Percentiles rank a stretch among this genome's conserved stretches.
Conservation (phyloP, 176 grass and related monocot genomes). For the Eremochloa ophiuroides region DNA sequence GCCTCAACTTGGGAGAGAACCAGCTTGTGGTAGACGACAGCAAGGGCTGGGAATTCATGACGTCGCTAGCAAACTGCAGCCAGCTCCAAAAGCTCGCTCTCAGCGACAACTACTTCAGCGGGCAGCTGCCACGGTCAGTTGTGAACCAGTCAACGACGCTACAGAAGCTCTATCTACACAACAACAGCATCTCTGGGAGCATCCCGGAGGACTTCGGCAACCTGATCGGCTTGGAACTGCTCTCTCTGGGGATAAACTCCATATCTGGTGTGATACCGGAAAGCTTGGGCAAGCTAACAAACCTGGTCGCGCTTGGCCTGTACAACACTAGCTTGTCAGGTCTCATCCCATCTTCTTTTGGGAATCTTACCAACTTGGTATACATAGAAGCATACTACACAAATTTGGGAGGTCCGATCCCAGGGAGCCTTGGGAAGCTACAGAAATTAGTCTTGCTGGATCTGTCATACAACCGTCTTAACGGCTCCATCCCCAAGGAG, state of each 20-base stretch:
- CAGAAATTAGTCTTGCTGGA: background rate
- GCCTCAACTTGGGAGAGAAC: too few relatives aligned
- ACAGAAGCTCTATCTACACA: background rate
- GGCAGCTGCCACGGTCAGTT: background rate
- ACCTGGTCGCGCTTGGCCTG: background rate
- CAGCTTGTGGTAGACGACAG: background rate
- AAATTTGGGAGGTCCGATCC: background rate
- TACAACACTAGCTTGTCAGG: background rate
- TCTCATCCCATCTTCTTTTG: background rate
- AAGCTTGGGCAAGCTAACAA: background rate
- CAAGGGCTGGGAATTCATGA: background rate
- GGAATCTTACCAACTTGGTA: background rate
- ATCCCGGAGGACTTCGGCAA: background rate
- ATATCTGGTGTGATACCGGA: background rate
- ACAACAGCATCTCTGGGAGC: background rate
- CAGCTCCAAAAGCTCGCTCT: background rate
- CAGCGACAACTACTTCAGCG: background rate
- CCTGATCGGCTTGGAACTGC: background rate
- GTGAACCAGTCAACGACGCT: background rate
- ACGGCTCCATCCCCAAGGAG: background rate
- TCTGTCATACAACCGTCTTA: background rate
- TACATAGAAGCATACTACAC: background rate
- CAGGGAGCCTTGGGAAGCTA: background rate
- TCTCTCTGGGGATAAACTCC: background rate
- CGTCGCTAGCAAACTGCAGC: background rate